phyloP scores from a whole-genome alignment of 805 yeast species.

The Candida nitratophila region DNA sequence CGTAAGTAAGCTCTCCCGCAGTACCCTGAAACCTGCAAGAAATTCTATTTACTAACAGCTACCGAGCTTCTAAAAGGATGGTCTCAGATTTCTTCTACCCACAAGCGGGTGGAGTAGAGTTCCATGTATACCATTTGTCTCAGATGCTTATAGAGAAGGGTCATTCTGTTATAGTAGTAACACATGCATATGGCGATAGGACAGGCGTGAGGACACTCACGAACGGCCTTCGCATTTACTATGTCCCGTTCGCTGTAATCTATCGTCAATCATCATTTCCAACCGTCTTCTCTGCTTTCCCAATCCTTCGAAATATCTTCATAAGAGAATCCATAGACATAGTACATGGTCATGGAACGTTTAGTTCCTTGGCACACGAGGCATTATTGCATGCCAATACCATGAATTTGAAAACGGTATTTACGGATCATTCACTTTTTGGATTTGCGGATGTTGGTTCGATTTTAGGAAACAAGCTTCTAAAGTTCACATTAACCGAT shows the following conservation, averaged over 20 bases:
- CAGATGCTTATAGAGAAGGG: slow-evolving; percentile 75
- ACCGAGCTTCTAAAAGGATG: slow-evolving; percentile 35
- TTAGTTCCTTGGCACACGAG: slow-evolving; percentile 82
- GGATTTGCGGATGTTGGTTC: slow-evolving; percentile 86
- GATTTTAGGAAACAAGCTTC: slow-evolving; percentile 77
- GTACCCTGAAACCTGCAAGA: too few relatives aligned
- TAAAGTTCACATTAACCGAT: slow-evolving; percentile 78
- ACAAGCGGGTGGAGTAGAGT: slow-evolving; percentile 96
- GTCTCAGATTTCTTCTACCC: slow-evolving; percentile 97
- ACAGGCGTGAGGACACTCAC: slow-evolving; percentile 77
- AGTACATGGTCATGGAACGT: slow-evolving; percentile 93
- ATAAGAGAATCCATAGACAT: slow-evolving; percentile 81
- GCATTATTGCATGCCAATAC: slow-evolving; percentile 86
- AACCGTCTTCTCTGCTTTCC: slow-evolving; percentile 81
- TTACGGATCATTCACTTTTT: slow-evolving; percentile 93
- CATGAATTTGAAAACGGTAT: slow-evolving; percentile 86
- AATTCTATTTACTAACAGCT: too few relatives aligned
- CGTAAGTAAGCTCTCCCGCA: neutral
- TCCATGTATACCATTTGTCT: slow-evolving; percentile 87
- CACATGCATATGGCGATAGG: slow-evolving; percentile 83
- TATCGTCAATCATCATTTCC: slow-evolving; percentile 84
- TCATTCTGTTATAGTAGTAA: slow-evolving; percentile 77
- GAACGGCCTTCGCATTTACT: slow-evolving; percentile 89
- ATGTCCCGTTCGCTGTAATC: slow-evolving; percentile 76
- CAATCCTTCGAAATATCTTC: slow-evolving; percentile 76